phyloP scores from a whole-genome alignment of 371 early-diverging fungal species.

The Syncephalastrum contaminatum region DNA sequence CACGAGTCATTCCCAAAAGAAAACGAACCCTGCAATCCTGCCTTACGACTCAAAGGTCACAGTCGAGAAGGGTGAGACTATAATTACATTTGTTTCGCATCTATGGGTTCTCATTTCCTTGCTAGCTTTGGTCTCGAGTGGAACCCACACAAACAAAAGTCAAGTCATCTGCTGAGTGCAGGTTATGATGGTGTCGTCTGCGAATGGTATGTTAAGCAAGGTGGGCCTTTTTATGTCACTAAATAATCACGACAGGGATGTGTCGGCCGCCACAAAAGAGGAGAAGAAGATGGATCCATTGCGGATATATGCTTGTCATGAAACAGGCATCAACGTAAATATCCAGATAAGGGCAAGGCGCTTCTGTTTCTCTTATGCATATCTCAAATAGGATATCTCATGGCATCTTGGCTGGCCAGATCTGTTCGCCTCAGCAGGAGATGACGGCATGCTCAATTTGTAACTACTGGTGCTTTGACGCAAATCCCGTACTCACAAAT shows the following conservation, averaged over 20 bases:
- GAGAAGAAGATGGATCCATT: constrained; percentile 76
- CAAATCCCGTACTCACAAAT: neutral
- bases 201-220: constrained; percentile 63
- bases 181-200: constrained; percentile 87
- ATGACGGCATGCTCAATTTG: constrained; percentile 65
- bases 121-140: constrained; percentile 74
- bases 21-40: constrained; percentile 76
- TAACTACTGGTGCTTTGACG: neutral
- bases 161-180: constrained; percentile 72
- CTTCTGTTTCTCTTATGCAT: constrained; percentile 2
- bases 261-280: constrained; percentile 20
- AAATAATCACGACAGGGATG: constrained; percentile 32
- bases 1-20: constrained; percentile 74
- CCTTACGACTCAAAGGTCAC: constrained; percentile 88
- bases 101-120: neutral
- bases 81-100: neutral
- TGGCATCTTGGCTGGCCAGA: constrained; percentile 81
- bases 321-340: constrained; percentile 83
- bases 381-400: constrained; percentile 75
- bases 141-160: constrained; percentile 62
- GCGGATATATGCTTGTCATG: constrained; percentile 78
- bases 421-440: constrained; percentile 95
- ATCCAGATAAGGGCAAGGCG: constrained; percentile 1
- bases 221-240: neutral
- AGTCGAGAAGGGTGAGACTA: constrained; percentile 83